Evolutionary conservation across 2,329 filamentous ascomycete species (phyloP).

Genomic region (Alternaria brassicicola): DNA sequence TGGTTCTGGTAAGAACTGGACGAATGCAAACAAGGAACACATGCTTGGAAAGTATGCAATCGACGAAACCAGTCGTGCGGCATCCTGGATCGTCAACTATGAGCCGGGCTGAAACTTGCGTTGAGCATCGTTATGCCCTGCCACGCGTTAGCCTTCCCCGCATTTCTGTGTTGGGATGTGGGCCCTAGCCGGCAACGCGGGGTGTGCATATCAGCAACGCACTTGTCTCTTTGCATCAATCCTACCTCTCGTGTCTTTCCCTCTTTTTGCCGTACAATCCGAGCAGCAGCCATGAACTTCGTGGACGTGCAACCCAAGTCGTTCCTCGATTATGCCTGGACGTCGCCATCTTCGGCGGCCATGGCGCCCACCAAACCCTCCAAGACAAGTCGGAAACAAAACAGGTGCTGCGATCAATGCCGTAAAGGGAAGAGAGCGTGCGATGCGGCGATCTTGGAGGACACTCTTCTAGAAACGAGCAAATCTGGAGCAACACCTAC

Average conservation of each 20-base stretch:
- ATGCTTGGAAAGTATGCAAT: background rate
- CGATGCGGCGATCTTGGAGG: slow-evolving; percentile 49
- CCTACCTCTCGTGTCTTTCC: slow-evolving; percentile 31
- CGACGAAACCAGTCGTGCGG: background rate
- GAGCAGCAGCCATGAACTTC: slow-evolving; percentile 42
- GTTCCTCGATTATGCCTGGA: slow-evolving; percentile 48
- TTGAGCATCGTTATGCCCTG: slow-evolving; percentile 9
- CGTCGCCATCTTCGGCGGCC: slow-evolving; percentile 35
- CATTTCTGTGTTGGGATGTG: slow-evolving; percentile 29
- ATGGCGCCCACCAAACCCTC: slow-evolving; percentile 32
- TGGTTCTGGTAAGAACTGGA: background rate
- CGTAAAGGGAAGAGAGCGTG: slow-evolving; percentile 55
- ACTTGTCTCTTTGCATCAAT: slow-evolving; percentile 15
- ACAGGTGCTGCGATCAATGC: slow-evolving; percentile 56
- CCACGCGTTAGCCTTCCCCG: slow-evolving; percentile 36
- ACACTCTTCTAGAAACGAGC: slow-evolving; percentile 37
- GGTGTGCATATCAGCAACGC: slow-evolving; percentile 37
- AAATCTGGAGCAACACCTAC: slow-evolving; percentile 30
- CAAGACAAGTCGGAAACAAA: slow-evolving; percentile 49
- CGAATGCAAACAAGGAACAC: background rate
- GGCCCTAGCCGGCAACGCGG: slow-evolving; percentile 32
- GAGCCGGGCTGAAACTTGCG: slow-evolving; percentile 1
- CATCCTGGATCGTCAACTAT: background rate
- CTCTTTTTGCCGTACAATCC: slow-evolving; percentile 36
- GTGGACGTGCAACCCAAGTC: slow-evolving; percentile 46